Conservation (phyloP, 306 rosid species). For the Trichosanthes cucumerina region DNA sequence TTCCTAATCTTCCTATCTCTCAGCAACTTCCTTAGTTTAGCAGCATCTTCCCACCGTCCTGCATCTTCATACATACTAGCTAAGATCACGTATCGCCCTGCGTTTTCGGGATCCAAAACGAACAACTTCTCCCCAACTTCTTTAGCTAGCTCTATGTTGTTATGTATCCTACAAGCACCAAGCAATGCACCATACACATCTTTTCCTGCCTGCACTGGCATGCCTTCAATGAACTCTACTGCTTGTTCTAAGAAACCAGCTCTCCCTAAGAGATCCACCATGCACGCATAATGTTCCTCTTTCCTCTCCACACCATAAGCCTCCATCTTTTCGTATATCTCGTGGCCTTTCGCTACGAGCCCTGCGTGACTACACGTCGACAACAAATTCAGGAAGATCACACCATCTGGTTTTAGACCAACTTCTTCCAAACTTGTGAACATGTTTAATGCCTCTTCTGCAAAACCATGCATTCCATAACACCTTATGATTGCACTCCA, state of each 20-base stretch:
- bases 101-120: conserved; percentile 47
- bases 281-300: conserved; percentile 63
- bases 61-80: conserved; percentile 68
- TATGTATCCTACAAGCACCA: conserved; percentile 70
- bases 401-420: conserved; percentile 35
- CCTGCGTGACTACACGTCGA: conserved; percentile 79
- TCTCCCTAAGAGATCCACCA: conserved; percentile 77
- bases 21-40: conserved; percentile 46
- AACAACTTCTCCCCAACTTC: conserved; percentile 53
- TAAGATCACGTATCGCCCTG: conserved; percentile 50
- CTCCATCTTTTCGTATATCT: conserved; percentile 45
- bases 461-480: conserved; percentile 57
- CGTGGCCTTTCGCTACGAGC: conserved; percentile 42
- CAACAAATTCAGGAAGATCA: conserved; percentile 44
- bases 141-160: conserved; percentile 53
- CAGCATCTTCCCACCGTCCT: conserved; percentile 64
- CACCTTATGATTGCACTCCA: conserved; percentile 74
- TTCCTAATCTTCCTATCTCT: conserved; percentile 64
- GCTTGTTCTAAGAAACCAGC: conserved; percentile 57
- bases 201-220: conserved; percentile 69
- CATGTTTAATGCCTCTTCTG: conserved; percentile 50
- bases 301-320: conserved; percentile 38
- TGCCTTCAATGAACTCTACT: conserved; percentile 33
- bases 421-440: conserved; percentile 32
- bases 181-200: conserved; percentile 68